Evolutionary conservation across 108 stramenopile genomes (phyloP).

Genomic region (Chaetoceros muelleri): DNA sequence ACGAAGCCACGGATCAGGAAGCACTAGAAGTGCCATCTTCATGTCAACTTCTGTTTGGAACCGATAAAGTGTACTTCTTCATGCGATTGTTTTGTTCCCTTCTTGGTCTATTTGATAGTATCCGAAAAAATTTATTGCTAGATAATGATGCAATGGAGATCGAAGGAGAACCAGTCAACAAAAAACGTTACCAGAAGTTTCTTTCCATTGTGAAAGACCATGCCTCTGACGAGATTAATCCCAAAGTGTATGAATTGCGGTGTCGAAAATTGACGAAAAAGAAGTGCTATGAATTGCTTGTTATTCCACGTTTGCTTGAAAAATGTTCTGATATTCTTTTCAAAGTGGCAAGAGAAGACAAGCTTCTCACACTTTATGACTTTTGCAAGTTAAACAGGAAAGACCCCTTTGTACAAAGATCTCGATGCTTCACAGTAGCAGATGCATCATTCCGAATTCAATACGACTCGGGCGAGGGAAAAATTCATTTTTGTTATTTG

Average conservation of each 20-base stretch:
- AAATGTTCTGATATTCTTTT: constrained; percentile 43
- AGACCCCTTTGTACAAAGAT: constrained; percentile 42
- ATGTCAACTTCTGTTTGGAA: constrained; percentile 52
- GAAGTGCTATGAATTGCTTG: constrained; percentile 34
- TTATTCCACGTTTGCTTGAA: constrained; percentile 55
- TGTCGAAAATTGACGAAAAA: constrained; percentile 36
- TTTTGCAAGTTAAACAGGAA: constrained; percentile 41
- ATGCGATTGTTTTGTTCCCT: constrained; percentile 58
- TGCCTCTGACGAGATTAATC: constrained; percentile 19
- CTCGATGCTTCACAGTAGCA: constrained; percentile 39
- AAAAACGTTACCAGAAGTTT: constrained; percentile 21
- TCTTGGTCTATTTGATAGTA: constrained; percentile 42
- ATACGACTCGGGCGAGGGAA: constrained; percentile 30
- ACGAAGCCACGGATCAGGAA: constrained; percentile 10
- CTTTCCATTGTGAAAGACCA: constrained; percentile 30
- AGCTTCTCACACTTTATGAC: constrained; percentile 37
- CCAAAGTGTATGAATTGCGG: constrained; percentile 41
- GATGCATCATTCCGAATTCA: constrained; percentile 64
- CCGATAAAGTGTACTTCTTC: constrained; percentile 61
- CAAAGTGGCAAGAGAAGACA: constrained; percentile 44
- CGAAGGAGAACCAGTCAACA: constrained; percentile 7
- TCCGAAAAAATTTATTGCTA: constrained; percentile 16
- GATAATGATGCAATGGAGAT: constrained; percentile 13
- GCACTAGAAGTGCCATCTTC: constrained; percentile 15
- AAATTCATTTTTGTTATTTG: constrained; percentile 59